Evolutionary conservation across 176 grass and related monocot genomes (phyloP), one percentile per base, ranked within the genome.

Genomic region (Poa annua): DNA sequence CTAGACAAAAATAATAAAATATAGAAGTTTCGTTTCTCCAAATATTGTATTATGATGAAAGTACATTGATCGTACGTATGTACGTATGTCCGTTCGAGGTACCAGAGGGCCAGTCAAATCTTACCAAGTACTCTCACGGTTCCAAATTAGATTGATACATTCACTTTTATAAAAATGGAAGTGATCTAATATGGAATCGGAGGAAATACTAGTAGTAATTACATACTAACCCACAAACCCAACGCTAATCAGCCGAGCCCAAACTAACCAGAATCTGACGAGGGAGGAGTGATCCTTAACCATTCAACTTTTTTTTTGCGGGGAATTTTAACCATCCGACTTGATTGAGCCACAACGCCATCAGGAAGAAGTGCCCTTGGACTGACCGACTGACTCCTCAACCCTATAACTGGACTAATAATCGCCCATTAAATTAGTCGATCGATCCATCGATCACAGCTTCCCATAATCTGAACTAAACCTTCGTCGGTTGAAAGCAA

Each of bases 71-170:
- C 19, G 67, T 88, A 80, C 81, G 11, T 13, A 69, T 75, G 11
- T 29, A 29, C n/a, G n/a, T 14, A 70, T 38, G 83, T 81, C 83
- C 83, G 78, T 89, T 73, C 6, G 55, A 78, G 73, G 20, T 71
- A 56, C 78, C 78, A 8, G 63, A 71, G 62, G 54, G 83, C 64
- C 78, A 44, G 15, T 0, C 15, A 19, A 82, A 82, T 70, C 4
- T 44, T 11, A 8, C 14, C 17, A 25, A 69, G 13, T 6, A 41
- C 38, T 41, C 34, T 4, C 34, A 2, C 34, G 3, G 34, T 35
- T 35, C 34, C 4, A 35, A 35, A 35, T 35, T 35, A 35, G 34
- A 35, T 35, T 2, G 34, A 35, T 35, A 35, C 34, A 35, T 35
- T 4, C 34, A 4, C 34, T 2, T 35, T 2, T 39, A 6, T 2